Base-by-base conservation (phyloP, 2,329 filamentous ascomycete species). In the Tolypocladium endophyticum region DNA sequence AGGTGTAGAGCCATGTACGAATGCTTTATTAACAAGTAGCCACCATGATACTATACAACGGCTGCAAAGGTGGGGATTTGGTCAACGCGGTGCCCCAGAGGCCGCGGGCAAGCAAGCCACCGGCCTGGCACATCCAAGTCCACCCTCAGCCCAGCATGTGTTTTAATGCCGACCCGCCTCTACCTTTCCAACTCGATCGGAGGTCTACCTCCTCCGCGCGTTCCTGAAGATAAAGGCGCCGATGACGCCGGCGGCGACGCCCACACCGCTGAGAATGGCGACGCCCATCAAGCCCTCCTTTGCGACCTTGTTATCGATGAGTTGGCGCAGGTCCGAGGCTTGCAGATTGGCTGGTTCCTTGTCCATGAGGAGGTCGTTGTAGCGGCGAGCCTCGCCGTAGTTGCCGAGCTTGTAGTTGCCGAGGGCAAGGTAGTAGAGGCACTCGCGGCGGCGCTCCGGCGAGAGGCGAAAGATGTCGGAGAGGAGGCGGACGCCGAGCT, bases 391-490 rank as follows among this genome's bases (percentile, higher is more conserved):
- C 72, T 99, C 94, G 62, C 87, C 92, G 74, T 97, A 99, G 81
- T 97, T 97, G 63, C 92, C 93, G 55, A 99, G 85, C 80, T 97
- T 97, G 84, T 93, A 97, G 81, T 97, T 96, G 64, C 94, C 94
- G 38, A 99, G 84, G 33, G 91, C 94, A 58, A 99, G 87, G 77
- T 99, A 99, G 81, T 97, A 99, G 62, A 99, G 89, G 72, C 94
- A 99, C 82, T 99, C 94, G 70, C 94, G 88, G 71, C 94, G 88
- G 68, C 94, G 90, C 75, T 97, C 94, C 65, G 91, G 92, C 41
- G 91, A 89, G 61, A 87, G 87, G 72, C 93, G 91, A 82, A 97
- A 99, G 77, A 99, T 99, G 67, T 97, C 93, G 67, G 91, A 92
- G 61, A 97, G 87, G 39, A 97, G 85, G 65, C 90, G 90, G 64